Evolutionary conservation across 2,329 filamentous ascomycete species (phyloP), one percentile per base, ranked within the genome.

Genomic region (Fusarium virguliforme): DNA sequence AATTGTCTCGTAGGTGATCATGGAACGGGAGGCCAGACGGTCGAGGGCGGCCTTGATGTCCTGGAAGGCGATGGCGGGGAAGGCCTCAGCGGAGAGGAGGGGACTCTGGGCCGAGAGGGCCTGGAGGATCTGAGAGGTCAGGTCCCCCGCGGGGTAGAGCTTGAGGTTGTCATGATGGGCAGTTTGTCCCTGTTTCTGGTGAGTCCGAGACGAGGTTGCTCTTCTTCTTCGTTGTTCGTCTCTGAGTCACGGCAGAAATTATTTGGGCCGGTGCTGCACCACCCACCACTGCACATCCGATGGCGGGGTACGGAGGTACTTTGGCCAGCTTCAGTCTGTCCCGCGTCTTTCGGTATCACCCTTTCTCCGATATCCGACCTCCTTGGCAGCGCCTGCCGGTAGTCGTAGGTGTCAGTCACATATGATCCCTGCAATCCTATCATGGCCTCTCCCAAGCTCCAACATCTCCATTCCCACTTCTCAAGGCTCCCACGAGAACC

Each of bases 1-100:
- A 67, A 94, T 87, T 51, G 93, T 92, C 75, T 97, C 90, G 82
- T 97, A 98, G 72, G 88, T 86, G 70, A 98, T 86, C 94, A 98
- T 98, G 56, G 90, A 91, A 75, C 95, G 89, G 65, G 94, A 96
- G 32, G 87, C 88, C 59, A 99, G 88, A 74, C 94, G 90, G 83
- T 98, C 96, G 71, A 98, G 87, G 32, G 94, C 93, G 70, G 93
- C 92, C 85, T 98, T 98, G 78, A 98, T 84, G 65, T 89, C 88
- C 67, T 87, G 85, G 76, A 91, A 92, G 77, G 89, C 85, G 75
- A 86, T 83, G 74, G 87, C 80, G 73, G 92, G 90, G 84, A 95
- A 95, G 77, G 87, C 86, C 76, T 93, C 88, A 77, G 85, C 85
- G 59, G 93, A 93, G 75, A 91, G 83, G 73, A 95, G 83, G 50